phyloP scores from a whole-genome alignment of 106 monocot species.

The Dioscorea zingiberensis region DNA sequence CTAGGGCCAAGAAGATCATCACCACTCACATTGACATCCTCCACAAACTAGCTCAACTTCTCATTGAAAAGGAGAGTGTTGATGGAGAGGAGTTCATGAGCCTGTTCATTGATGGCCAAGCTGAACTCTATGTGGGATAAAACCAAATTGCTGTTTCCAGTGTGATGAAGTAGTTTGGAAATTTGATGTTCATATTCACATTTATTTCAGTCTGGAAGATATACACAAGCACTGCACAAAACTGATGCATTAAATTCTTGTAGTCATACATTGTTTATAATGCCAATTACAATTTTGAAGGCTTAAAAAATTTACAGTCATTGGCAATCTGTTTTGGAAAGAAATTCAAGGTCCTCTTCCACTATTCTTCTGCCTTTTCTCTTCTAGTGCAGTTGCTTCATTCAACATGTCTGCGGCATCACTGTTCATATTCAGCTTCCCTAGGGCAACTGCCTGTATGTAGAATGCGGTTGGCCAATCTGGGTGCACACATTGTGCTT shows the following conservation, averaged over 20 bases:
- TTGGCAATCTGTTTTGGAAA: no score
- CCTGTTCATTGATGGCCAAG: conserved; percentile 94
- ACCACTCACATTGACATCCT: conserved; percentile 90
- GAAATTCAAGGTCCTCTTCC: no score
- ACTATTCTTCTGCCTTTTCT: conserved; percentile 29
- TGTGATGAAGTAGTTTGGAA: background rate
- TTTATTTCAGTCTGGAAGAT: no score
- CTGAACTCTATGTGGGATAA: conserved; percentile 78
- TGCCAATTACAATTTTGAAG: no score
- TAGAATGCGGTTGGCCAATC: conserved; percentile 76
- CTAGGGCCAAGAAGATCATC: conserved; percentile 65
- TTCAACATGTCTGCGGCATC: conserved; percentile 62
- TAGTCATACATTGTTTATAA: no score
- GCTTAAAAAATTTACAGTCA: no score
- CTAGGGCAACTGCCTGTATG: conserved; percentile 62
- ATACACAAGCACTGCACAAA: no score
- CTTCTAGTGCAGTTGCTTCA: conserved; percentile 47
- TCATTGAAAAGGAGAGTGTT: conserved; percentile 90
- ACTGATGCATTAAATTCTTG: no score
- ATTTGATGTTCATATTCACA: conserved; percentile 11
- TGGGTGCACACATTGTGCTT: conserved; percentile 49
- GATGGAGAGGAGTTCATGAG: conserved; percentile 99
- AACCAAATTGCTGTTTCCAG: no score
- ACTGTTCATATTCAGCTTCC: conserved; percentile 55
- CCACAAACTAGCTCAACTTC: conserved; percentile 86